Conservation (phyloP, 805 yeast genomes). For the Saturnispora hagleri region DNA sequence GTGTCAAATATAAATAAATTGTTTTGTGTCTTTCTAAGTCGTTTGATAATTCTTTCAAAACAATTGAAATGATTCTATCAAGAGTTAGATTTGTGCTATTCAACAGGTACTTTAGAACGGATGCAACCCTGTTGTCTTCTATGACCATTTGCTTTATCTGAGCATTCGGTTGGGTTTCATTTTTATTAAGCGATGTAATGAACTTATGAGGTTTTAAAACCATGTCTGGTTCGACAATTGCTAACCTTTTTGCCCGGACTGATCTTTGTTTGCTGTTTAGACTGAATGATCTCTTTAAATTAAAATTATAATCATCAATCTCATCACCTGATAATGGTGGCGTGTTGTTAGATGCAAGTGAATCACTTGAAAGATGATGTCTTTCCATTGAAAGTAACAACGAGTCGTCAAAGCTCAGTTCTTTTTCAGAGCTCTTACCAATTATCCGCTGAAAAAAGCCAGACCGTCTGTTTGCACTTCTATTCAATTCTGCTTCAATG, state of each 20-base stretch:
- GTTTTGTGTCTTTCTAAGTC: slow-evolving; percentile 59
- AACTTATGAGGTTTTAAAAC: slow-evolving; percentile 54
- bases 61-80: slow-evolving; percentile 32
- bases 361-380: slow-evolving; percentile 1
- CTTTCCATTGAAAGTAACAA: slow-evolving; percentile 20
- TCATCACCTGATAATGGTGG: not conserved
- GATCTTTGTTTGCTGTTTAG: slow-evolving; percentile 61
- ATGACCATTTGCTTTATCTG: slow-evolving; percentile 19
- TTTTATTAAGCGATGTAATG: slow-evolving; percentile 36
- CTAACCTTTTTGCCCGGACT: slow-evolving; percentile 53
- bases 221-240: slow-evolving; percentile 50
- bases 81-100: slow-evolving; percentile 30
- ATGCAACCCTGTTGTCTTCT: slow-evolving; percentile 1
- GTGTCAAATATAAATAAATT: slow-evolving; percentile 49
- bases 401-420: slow-evolving; percentile 27
- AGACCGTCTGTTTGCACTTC: slow-evolving; percentile 10
- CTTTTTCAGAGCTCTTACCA: slow-evolving; percentile 11
- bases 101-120: slow-evolving; percentile 34
- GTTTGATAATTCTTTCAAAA: slow-evolving; percentile 44
- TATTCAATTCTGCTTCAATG: slow-evolving; percentile 15
- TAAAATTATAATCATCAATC: slow-evolving; percentile 21
- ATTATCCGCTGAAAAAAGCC: slow-evolving; percentile 5
- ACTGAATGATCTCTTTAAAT: slow-evolving; percentile 64
- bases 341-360: not conserved
- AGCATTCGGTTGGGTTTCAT: slow-evolving; percentile 29